These are phyloP conservation scores for Solanum chaucha DNA, from an alignment of 257 asterid genomes.

Conservation along the genomic window DNA sequence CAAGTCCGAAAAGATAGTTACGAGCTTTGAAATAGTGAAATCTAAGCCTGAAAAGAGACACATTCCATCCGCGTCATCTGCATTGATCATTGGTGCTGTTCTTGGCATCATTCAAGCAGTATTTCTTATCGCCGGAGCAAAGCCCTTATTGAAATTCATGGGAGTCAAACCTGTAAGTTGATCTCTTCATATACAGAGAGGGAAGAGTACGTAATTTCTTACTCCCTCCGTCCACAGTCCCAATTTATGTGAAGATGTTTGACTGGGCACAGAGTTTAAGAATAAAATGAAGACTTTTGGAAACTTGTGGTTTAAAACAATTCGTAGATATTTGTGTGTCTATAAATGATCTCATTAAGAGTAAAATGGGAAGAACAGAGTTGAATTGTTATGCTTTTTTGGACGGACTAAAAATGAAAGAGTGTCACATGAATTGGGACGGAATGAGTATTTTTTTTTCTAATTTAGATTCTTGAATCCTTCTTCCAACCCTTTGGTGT, in stretches of 20 bases:
- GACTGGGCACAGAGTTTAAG: not conserved
- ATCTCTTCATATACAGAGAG: not conserved
- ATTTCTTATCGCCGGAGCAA: constrained; percentile 41
- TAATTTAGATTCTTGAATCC: not conserved
- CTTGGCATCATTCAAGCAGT: constrained; percentile 64
- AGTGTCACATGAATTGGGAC: not conserved
- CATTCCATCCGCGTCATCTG: constrained; percentile 73
- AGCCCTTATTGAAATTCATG: constrained; percentile 61
- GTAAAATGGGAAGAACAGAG: not conserved
- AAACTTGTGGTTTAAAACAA: not conserved
- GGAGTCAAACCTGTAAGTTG: constrained; percentile 55
- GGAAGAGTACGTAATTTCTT: not conserved
- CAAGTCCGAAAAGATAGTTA: not conserved
- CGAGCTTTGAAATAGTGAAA: constrained; percentile 22
- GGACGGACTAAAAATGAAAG: not conserved
- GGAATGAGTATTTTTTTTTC: not conserved
- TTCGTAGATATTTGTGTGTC: not conserved
- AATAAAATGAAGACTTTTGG: not conserved
- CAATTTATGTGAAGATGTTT: not conserved
- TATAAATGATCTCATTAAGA: not conserved
- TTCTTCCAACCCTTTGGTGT: not conserved
- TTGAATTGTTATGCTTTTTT: not conserved
- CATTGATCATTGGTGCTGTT: constrained; percentile 46
- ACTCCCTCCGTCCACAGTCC: not conserved
- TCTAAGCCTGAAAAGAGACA: constrained; percentile 26